These are phyloP conservation scores for Astrothelium macrocarpum DNA, from an alignment of 495 filamentous ascomycete species.

Conservation along the genomic window DNA sequence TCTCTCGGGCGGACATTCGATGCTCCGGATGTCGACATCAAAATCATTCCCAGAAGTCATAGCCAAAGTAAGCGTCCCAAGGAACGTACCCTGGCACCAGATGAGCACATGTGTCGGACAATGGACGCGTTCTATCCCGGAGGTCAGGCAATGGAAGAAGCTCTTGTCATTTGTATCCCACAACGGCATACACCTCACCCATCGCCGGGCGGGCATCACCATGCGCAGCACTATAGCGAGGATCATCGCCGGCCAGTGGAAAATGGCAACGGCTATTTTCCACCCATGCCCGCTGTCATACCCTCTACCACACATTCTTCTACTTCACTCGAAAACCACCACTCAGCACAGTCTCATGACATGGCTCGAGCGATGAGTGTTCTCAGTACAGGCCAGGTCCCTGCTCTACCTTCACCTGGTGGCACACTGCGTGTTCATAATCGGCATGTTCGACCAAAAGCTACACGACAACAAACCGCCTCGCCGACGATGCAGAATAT, in stretches of 20 bases:
- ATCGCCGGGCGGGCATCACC: constrained; percentile 51
- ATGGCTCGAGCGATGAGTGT: constrained; percentile 56
- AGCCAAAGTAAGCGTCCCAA: constrained; percentile 34
- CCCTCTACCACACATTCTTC: constrained; percentile 35
- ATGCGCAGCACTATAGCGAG: constrained; percentile 46
- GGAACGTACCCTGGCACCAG: constrained; percentile 69
- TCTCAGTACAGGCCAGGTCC: constrained; percentile 66
- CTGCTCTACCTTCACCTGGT: constrained; percentile 77
- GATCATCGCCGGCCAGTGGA: constrained; percentile 62
- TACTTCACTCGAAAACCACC: constrained; percentile 16
- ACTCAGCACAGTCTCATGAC: constrained; percentile 2
- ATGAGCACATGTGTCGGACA: constrained; percentile 69
- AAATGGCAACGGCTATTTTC: constrained; percentile 76
- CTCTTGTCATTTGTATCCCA: constrained; percentile 82
- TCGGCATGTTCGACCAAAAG: constrained; percentile 45
- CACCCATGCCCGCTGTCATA: constrained; percentile 56
- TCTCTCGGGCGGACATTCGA: constrained; percentile 82
- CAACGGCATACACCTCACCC: constrained; percentile 72
- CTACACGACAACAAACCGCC: constrained; percentile 64
- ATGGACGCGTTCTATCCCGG: constrained; percentile 82
- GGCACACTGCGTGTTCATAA: constrained; percentile 37
- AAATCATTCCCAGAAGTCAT: constrained; percentile 46
- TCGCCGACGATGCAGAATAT: constrained; percentile 54
- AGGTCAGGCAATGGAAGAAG: constrained; percentile 83
- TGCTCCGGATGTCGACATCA: constrained; percentile 71